Percentiles rank a stretch among this genome's conserved stretches.
Conservation (phyloP, 176 grass and related monocot species). For the Tillandsia leiboldiana region DNA sequence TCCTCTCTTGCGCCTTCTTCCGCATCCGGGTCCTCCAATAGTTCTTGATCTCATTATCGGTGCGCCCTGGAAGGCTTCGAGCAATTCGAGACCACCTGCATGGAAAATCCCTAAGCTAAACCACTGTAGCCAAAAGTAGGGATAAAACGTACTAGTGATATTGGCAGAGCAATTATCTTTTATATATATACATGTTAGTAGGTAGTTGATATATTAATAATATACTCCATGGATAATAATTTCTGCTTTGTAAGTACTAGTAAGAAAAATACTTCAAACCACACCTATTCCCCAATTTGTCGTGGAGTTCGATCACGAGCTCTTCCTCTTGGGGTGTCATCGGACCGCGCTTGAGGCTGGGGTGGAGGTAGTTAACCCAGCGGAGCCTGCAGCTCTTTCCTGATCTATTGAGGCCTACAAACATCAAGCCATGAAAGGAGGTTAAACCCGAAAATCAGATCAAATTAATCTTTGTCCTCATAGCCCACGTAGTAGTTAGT, state of each 20-base stretch:
- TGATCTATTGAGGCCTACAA: constrained; percentile 21
- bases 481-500: not conserved
- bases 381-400: constrained; percentile 26
- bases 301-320: constrained; percentile 21
- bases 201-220: no score
- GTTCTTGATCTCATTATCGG: constrained; percentile 99
- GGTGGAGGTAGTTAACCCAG: constrained; percentile 29
- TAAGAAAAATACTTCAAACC: not conserved
- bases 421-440: not conserved
- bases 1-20: constrained; percentile 60
- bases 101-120: no score
- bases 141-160: no score
- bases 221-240: no score
- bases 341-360: constrained; percentile 19
- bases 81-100: constrained; percentile 81
- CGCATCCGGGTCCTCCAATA: constrained; percentile 88
- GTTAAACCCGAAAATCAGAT: not conserved
- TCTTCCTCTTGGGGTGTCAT: constrained; percentile 22
- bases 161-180: no score
- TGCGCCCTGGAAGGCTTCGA: constrained; percentile 76
- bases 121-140: no score
- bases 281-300: constrained; percentile 25
- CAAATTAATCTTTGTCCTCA: not conserved
- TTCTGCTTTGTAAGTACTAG: no score
- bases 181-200: no score